Conservation (phyloP, 805 yeast species). For the Candida yuanshanica region DNA sequence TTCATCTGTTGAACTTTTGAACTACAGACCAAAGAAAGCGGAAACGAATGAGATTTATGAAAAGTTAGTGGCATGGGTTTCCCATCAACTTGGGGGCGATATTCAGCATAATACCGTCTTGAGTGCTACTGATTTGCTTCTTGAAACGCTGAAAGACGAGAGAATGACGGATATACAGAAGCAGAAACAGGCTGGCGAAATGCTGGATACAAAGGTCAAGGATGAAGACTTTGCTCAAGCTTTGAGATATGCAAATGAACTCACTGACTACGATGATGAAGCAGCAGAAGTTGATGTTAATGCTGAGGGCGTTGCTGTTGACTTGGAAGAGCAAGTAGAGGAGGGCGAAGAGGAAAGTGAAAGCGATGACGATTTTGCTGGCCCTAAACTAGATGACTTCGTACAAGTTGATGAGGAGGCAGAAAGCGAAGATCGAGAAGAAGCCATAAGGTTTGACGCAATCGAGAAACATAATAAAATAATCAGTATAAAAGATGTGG, state of each 20-base stretch:
- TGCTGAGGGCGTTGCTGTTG: slow-evolving; percentile 28
- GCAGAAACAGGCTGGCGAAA: slow-evolving; percentile 39
- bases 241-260: slow-evolving; percentile 35
- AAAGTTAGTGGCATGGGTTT: slow-evolving; percentile 54
- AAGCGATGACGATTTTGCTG: slow-evolving; percentile 29
- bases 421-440: slow-evolving; percentile 19
- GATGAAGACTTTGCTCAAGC: slow-evolving; percentile 26
- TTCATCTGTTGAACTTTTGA: slow-evolving; percentile 38
- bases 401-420: slow-evolving; percentile 20
- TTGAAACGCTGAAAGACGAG: slow-evolving; percentile 49
- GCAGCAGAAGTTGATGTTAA: slow-evolving; percentile 33
- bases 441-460: slow-evolving; percentile 15
- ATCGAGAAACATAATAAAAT: slow-evolving; percentile 6
- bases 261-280: slow-evolving; percentile 42
- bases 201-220: slow-evolving; percentile 30
- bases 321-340: slow-evolving; percentile 27
- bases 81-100: slow-evolving; percentile 54
- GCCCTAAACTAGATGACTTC: slow-evolving; percentile 24
- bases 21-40: slow-evolving; percentile 58
- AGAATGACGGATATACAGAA: slow-evolving; percentile 39
- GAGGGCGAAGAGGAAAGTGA: slow-evolving; percentile 24
- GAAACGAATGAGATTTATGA: slow-evolving; percentile 49
- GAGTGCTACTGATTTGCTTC: slow-evolving; percentile 63
- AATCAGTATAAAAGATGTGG: slow-evolving; percentile 35
- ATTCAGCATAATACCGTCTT: slow-evolving; percentile 67